Evolutionary conservation across 2,329 filamentous ascomycete species (phyloP).

Genomic region (Alternaria consortialis): DNA sequence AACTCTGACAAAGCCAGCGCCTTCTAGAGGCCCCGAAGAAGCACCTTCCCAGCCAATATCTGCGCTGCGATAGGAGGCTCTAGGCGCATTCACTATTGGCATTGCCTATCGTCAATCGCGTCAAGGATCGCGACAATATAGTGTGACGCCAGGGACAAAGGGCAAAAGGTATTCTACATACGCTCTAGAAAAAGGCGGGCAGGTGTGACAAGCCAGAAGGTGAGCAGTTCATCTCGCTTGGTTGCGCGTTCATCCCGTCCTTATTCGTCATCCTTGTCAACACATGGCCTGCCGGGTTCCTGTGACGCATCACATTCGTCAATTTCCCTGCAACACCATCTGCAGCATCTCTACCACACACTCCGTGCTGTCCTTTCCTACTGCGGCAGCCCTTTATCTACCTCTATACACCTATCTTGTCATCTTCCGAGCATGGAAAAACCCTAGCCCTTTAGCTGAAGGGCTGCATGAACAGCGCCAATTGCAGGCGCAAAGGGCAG

Average conservation of each 20-base stretch:
- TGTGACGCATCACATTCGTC: slow-evolving; percentile 37
- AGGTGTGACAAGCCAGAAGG: slow-evolving; percentile 39
- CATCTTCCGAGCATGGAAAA: slow-evolving; percentile 17
- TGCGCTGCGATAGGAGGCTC: slow-evolving; percentile 15
- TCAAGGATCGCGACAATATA: slow-evolving; percentile 2
- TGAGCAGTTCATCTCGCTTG: slow-evolving; percentile 47
- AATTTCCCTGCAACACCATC: slow-evolving; percentile 43
- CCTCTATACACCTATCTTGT: slow-evolving; percentile 7
- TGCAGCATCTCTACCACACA: slow-evolving; percentile 33
- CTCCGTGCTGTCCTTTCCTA: slow-evolving; percentile 10
- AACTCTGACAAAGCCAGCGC: slow-evolving; percentile 22
- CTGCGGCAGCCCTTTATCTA: slow-evolving; percentile 11
- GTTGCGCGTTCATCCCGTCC: slow-evolving; percentile 24
- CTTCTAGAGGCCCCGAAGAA: slow-evolving; percentile 27
- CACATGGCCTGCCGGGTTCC: slow-evolving; percentile 44
- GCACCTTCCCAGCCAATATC: slow-evolving; percentile 14
- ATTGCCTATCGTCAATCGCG: slow-evolving; percentile 10
- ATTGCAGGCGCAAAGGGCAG: slow-evolving; percentile 25
- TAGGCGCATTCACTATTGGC: slow-evolving; percentile 5
- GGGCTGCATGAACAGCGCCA: slow-evolving; percentile 35
- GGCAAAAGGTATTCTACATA: slow-evolving; percentile 7
- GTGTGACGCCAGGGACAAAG: slow-evolving; percentile 14
- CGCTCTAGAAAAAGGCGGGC: slow-evolving; percentile 19
- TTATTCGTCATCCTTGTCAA: slow-evolving; percentile 38
- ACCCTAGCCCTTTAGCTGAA: slow-evolving; percentile 32